Base-by-base conservation (phyloP, 2,329 filamentous ascomycete genomes). In the Pseudogymnoascus sp. region DNA sequence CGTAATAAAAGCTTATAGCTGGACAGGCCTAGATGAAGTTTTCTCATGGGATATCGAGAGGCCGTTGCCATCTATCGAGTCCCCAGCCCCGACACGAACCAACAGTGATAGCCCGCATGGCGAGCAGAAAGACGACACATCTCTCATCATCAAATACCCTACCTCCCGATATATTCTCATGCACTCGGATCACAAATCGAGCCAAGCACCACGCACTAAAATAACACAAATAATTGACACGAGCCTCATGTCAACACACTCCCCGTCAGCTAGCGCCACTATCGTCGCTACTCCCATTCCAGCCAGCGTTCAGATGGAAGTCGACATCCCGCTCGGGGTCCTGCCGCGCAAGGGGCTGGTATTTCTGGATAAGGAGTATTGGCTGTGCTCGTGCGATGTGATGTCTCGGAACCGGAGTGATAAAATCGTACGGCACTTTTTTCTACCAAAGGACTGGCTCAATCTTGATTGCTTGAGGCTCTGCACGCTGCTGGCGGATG, bases 371-470 rank as follows among this genome's bases (percentile, higher is more conserved):
- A 62, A 60, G 18, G 14, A 59, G 7, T 47, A 20, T 12, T 62
- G 18, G 38, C 37, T 60, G 22, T 62, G 60, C n/a, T 60, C 60
- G n/a, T 37, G 4, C 7, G 20, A 39, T 9, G 28, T 43, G 15
- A 39, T 36, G n/a, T 7, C 43, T 4, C 37, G 35, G 25, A 25
- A 14, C 8, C 25, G 28, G 22, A 37, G 15, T 14, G 50, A 59
- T 6, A 61, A 59, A 28, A 22, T 61, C 6, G 38, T 47, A 22
- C 15, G 33, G 30, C 38, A 62, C 25, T 62, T 47, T 30, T 60
- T 60, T 18, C 28, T 62, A 6, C 60, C 60, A 2, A n/a, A 28
- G 22, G 53, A 62, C 36, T 62, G 60, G 60, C n/a, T 60, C 22
- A 60, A 62, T 59, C n/a, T 6, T 11, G 57, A 33, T 9, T 41